Conservation (phyloP, 2,329 filamentous ascomycete species). For the Cladosporium sp. region DNA sequence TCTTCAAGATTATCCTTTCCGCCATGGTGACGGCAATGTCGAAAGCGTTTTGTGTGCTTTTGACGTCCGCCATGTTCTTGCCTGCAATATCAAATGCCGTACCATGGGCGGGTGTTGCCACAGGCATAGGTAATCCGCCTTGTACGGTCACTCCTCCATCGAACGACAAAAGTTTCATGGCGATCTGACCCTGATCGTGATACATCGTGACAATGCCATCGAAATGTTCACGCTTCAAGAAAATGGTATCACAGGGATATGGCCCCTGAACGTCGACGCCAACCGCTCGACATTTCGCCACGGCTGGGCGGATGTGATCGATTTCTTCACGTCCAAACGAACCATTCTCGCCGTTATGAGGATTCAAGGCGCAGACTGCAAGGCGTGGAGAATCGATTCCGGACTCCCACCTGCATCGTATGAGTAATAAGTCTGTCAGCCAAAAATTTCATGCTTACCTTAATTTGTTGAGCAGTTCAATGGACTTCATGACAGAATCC, state of each 20-base stretch:
- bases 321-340: constrained; percentile 16
- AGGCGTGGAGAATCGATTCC: constrained; percentile 15
- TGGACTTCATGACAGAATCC: constrained; percentile 11
- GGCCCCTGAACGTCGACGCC: constrained; percentile 16
- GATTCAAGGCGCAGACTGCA: constrained; percentile 16
- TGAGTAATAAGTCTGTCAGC: not conserved
- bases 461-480: constrained; percentile 13
- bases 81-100: constrained; percentile 17
- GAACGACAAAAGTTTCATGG: constrained; percentile 15
- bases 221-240: constrained; percentile 14
- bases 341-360: constrained; percentile 18
- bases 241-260: constrained; percentile 17
- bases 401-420: constrained; percentile 10
- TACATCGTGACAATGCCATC: constrained; percentile 18
- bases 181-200: constrained; percentile 18
- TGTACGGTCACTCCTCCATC: constrained; percentile 17
- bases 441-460: not conserved
- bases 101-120: constrained; percentile 17
- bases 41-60: constrained; percentile 16
- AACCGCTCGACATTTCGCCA: constrained; percentile 9
- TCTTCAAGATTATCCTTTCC: constrained; percentile 2
- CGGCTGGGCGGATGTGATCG: constrained; percentile 15
- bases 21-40: constrained; percentile 16
- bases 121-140: constrained; percentile 14
- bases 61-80: constrained; percentile 14